phyloP scores from a whole-genome alignment of 228 moss, liverwort and hornwort species.

The Sphagnum fallax region DNA sequence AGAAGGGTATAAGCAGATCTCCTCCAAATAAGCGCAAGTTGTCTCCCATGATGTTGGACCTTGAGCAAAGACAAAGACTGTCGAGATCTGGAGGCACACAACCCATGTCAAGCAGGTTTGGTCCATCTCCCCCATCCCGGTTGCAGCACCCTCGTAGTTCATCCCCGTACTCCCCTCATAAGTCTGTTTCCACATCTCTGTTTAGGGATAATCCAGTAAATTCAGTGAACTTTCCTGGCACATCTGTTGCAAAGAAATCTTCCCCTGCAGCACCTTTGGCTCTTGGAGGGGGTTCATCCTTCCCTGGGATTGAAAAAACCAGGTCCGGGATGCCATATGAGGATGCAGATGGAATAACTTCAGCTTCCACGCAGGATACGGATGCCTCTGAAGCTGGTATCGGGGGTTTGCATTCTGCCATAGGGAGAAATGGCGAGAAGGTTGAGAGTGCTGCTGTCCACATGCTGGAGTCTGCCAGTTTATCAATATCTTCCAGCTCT shows the following conservation, averaged over 20 bases:
- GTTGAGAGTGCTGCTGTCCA: slow-evolving; percentile 6
- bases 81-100: no score
- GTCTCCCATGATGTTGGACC: slow-evolving; percentile 57
- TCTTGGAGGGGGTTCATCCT: not conserved
- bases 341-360: slow-evolving; percentile 4
- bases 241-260: not conserved
- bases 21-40: slow-evolving; percentile 47
- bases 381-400: slow-evolving; percentile 6
- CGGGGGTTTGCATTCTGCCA: not conserved
- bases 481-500: slow-evolving; percentile 26
- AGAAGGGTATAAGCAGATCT: slow-evolving; percentile 15
- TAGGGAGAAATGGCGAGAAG: slow-evolving; percentile 6
- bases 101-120: slow-evolving; percentile 33
- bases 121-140: slow-evolving; percentile 7
- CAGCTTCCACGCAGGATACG: slow-evolving; percentile 1
- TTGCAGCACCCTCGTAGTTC: slow-evolving; percentile 2
- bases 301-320: slow-evolving; percentile 1
- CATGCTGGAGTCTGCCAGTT: slow-evolving; percentile 16
- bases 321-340: slow-evolving; percentile 7
- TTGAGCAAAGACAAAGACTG: slow-evolving; percentile 3
- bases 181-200: slow-evolving; percentile 6
- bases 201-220: slow-evolving; percentile 5
- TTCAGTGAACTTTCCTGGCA: not conserved
- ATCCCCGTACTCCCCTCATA: slow-evolving; percentile 7
- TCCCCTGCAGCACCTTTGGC: not conserved